A percentile compares a stretch with the other conserved stretches of the same genome.
phyloP scores from a whole-genome alignment of 2,329 filamentous ascomycete genomes.

The Coniochaeta sp. region DNA sequence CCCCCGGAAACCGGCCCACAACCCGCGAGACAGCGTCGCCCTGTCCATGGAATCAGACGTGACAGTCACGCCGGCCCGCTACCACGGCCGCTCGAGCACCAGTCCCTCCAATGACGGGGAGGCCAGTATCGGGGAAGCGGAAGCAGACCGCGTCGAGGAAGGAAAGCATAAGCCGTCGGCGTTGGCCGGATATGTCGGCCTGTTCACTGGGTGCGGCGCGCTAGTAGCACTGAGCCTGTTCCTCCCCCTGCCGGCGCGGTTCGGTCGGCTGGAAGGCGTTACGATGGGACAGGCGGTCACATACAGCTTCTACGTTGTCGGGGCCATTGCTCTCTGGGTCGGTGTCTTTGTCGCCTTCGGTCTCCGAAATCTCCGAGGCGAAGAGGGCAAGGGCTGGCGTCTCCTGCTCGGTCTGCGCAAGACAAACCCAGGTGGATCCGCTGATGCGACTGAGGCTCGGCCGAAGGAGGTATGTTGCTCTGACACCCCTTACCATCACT shows the following conservation, averaged over 20 bases:
- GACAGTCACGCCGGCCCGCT: conserved; percentile 65
- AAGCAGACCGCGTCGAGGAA: conserved; percentile 13
- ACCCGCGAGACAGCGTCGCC: conserved; percentile 50
- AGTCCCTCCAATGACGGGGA: neutral
- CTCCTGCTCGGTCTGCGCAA: conserved; percentile 41
- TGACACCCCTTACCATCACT: neutral
- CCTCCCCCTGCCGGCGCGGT: conserved; percentile 76
- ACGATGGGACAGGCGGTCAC: conserved; percentile 69
- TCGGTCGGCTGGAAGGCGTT: conserved; percentile 63
- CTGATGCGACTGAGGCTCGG: conserved; percentile 5
- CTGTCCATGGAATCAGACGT: conserved; percentile 66
- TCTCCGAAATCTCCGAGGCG: conserved; percentile 60
- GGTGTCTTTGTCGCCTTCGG: conserved; percentile 73
- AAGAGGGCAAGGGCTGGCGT: conserved; percentile 69
- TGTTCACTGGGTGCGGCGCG: conserved; percentile 89
- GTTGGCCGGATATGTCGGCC: conserved; percentile 81
- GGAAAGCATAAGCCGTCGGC: conserved; percentile 41
- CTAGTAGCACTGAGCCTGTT: conserved; percentile 77
- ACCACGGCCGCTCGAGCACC: conserved; percentile 16
- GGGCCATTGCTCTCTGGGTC: conserved; percentile 62
- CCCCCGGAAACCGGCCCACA: conserved; percentile 27
- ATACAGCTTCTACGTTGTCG: conserved; percentile 84
- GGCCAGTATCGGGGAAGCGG: conserved; percentile 3
- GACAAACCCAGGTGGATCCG: conserved; percentile 13
- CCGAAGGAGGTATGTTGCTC: conserved; percentile 9